phyloP scores from a whole-genome alignment of 768 basidiomycete species.

The Macrocybe gigantea region DNA sequence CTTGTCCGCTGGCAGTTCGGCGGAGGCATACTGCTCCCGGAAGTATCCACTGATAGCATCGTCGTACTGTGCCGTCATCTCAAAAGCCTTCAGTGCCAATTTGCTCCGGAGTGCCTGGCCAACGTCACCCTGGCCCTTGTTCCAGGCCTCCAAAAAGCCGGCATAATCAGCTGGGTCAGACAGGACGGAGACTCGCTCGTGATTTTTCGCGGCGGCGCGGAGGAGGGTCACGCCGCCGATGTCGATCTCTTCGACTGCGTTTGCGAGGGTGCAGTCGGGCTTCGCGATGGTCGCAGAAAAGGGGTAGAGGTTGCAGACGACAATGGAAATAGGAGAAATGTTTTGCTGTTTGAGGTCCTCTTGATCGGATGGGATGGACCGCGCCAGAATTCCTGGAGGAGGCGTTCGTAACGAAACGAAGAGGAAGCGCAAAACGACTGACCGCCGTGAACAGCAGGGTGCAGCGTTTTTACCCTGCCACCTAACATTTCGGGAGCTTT shows the following conservation, averaged over 20 bases:
- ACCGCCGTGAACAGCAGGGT: slow-evolving; percentile 98
- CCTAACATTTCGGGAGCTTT: slow-evolving; percentile 99
- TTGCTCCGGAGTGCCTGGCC: slow-evolving; percentile 65
- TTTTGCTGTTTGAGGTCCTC: slow-evolving; percentile 75
- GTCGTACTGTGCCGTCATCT: slow-evolving; percentile 93
- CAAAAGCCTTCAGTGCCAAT: slow-evolving; percentile 94
- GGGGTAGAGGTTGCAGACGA: slow-evolving; percentile 99
- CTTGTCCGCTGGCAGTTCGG: slow-evolving; percentile 58
- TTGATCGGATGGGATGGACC: slow-evolving; percentile 86
- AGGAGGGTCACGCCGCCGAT: slow-evolving; percentile 98
- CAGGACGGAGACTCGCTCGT: slow-evolving; percentile 84
- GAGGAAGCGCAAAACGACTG: slow-evolving; percentile 2
- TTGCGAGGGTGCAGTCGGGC: slow-evolving; percentile 83
- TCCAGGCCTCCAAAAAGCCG: slow-evolving; percentile 75
- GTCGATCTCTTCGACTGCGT: slow-evolving; percentile 96
- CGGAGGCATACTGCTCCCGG: slow-evolving; percentile 88
- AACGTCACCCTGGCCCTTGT: slow-evolving; percentile 67
- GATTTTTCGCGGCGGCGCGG: slow-evolving; percentile 97
- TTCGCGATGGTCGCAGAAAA: slow-evolving; percentile 88
- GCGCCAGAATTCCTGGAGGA: slow-evolving; percentile 81
- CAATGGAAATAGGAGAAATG: slow-evolving; percentile 92
- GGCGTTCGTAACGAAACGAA: slow-evolving; percentile 4
- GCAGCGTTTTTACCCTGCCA: slow-evolving; percentile 95
- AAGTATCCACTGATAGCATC: slow-evolving; percentile 96
- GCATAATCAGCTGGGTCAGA: slow-evolving; percentile 88